phyloP scores from a whole-genome alignment of 2,329 filamentous ascomycete species.

The Fusarium sublunatum region DNA sequence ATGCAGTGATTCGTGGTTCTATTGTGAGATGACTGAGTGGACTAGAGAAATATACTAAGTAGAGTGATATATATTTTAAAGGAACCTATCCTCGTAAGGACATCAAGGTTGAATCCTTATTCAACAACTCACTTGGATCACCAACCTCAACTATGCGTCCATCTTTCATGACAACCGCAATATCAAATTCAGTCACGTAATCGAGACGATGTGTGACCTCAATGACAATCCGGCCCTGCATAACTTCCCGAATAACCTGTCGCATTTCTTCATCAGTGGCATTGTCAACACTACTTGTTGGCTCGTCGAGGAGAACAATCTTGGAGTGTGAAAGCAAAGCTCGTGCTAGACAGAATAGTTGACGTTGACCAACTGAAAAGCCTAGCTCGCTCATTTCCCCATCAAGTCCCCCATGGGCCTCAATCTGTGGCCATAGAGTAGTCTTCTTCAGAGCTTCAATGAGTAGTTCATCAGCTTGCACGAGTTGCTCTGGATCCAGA shows the following conservation, averaged over 20 bases:
- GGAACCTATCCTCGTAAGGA: not conserved
- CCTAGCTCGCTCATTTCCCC: slow-evolving; percentile 48
- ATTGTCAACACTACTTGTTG: slow-evolving; percentile 49
- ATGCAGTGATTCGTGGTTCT: too few relatives aligned
- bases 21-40: not conserved
- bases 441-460: slow-evolving; percentile 57
- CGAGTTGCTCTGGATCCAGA: slow-evolving; percentile 54
- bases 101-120: slow-evolving; percentile 9
- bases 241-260: slow-evolving; percentile 31
- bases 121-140: slow-evolving; percentile 41
- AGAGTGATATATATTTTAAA: not conserved
- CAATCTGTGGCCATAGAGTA: slow-evolving; percentile 55
- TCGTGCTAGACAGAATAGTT: slow-evolving; percentile 61
- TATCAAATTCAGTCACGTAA: slow-evolving; percentile 43
- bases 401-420: slow-evolving; percentile 53
- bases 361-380: slow-evolving; percentile 58
- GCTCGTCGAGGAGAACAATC: slow-evolving; percentile 50
- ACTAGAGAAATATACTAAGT: not conserved
- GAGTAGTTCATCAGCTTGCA: slow-evolving; percentile 53
- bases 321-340: slow-evolving; percentile 51
- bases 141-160: slow-evolving; percentile 46
- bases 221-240: slow-evolving; percentile 44
- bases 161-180: slow-evolving; percentile 46
- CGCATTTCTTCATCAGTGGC: slow-evolving; percentile 46
- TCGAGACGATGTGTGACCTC: slow-evolving; percentile 49